These are phyloP conservation scores for Eleusine coracana DNA, from an alignment of 176 grass and related monocot species.

Conservation along the genomic window DNA sequence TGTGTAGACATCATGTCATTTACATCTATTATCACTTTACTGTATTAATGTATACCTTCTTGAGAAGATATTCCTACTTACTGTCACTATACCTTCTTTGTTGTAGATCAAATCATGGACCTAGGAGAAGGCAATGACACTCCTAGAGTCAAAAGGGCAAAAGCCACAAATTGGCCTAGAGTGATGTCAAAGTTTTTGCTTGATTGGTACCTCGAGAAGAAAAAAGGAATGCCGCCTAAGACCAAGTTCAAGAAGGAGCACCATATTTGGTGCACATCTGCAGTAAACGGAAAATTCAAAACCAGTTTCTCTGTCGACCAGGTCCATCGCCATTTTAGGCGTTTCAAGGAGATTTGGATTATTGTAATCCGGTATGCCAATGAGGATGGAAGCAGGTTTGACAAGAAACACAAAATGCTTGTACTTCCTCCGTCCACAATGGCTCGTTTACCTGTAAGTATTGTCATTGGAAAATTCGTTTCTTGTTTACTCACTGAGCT, in stretches of 20 bases:
- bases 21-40: not conserved
- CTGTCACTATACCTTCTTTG: conserved; percentile 13
- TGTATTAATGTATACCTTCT: not conserved
- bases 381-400: conserved; percentile 39
- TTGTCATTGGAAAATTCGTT: conserved; percentile 17
- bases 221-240: conserved; percentile 53
- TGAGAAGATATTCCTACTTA: conserved; percentile 20
- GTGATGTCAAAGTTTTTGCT: conserved; percentile 61
- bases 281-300: conserved; percentile 50
- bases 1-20: not conserved
- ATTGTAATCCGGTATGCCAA: conserved; percentile 42
- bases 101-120: conserved; percentile 54
- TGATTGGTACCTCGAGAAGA: conserved; percentile 62
- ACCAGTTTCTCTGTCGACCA: conserved; percentile 55
- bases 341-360: conserved; percentile 62
- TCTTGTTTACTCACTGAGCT: conserved; percentile 10
- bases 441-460: conserved; percentile 56
- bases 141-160: conserved; percentile 49
- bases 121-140: conserved; percentile 28
- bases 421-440: conserved; percentile 48
- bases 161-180: conserved; percentile 59
- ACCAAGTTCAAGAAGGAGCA: conserved; percentile 57
- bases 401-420: conserved; percentile 55
- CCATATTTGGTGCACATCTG: conserved; percentile 40
- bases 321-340: conserved; percentile 60